These are phyloP conservation scores for Aspergillus eucalypticola DNA, from an alignment of 2,329 filamentous ascomycete genomes.

Conservation along the genomic window DNA sequence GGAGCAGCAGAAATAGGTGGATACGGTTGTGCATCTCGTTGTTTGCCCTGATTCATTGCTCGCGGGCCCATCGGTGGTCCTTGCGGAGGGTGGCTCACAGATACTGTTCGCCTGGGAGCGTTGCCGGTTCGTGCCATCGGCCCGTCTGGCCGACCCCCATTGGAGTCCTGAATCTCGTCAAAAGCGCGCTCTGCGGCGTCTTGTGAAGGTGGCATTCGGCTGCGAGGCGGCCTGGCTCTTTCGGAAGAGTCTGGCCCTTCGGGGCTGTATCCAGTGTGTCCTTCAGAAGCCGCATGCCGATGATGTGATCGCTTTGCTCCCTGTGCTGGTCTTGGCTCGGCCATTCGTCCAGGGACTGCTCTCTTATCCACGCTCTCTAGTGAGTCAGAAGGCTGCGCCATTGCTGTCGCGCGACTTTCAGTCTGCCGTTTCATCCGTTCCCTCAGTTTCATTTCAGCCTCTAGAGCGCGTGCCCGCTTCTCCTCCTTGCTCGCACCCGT, in stretches of 20 bases:
- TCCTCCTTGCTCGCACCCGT: slow-evolving; percentile 95
- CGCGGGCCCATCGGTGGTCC: slow-evolving; percentile 7
- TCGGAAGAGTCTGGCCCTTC: slow-evolving; percentile 11
- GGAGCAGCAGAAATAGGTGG: background rate
- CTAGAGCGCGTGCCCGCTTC: slow-evolving; percentile 79
- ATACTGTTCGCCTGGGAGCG: slow-evolving; percentile 29
- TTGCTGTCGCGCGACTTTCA: slow-evolving; percentile 12
- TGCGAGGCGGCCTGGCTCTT: slow-evolving; percentile 14
- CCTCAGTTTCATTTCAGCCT: slow-evolving; percentile 73
- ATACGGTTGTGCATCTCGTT: slow-evolving; percentile 2
- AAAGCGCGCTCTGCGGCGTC: slow-evolving; percentile 19
- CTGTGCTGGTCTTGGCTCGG: slow-evolving; percentile 16
- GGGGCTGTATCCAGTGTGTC: slow-evolving; percentile 15
- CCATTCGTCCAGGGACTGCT: background rate
- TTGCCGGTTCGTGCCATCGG: slow-evolving; percentile 19
- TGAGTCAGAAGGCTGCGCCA: background rate
- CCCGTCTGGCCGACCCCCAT: slow-evolving; percentile 1
- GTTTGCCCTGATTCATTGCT: slow-evolving; percentile 9
- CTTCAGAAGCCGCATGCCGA: slow-evolving; percentile 13
- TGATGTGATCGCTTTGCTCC: slow-evolving; percentile 21
- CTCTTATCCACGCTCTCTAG: background rate
- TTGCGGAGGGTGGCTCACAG: slow-evolving; percentile 21
- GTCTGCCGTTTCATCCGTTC: slow-evolving; percentile 50
- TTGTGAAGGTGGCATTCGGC: slow-evolving; percentile 21
- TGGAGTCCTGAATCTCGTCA: slow-evolving; percentile 25